phyloP scores from a whole-genome alignment of 148 eudicot genomes.

The Chenopodium quinoa region DNA sequence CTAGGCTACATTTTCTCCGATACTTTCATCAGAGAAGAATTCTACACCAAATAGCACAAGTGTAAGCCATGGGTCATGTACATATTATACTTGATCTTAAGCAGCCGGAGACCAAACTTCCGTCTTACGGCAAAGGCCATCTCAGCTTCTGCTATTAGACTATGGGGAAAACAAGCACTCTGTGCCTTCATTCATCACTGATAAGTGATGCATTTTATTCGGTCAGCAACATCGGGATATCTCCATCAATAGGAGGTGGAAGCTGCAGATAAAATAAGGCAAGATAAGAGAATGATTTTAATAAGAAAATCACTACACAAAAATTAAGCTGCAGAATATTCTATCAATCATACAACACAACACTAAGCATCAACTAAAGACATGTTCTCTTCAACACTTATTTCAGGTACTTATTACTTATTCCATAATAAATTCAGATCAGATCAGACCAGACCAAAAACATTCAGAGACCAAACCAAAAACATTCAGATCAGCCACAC shows the following conservation, averaged over 20 bases:
- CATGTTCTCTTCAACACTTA: no score
- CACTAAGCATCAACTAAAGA: not conserved
- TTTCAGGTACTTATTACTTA: no score
- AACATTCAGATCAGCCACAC: no score
- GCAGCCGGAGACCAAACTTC: slow-evolving; percentile 31
- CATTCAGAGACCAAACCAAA: no score
- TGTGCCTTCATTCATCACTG: not conserved
- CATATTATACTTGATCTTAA: slow-evolving; percentile 14
- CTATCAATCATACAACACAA: not conserved
- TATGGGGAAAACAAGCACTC: not conserved
- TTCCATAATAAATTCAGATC: no score
- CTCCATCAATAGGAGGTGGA: slow-evolving; percentile 40
- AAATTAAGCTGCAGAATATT: not conserved
- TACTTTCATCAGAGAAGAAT: slow-evolving; percentile 9
- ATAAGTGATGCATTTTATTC: slow-evolving; percentile 38
- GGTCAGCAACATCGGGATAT: slow-evolving; percentile 53
- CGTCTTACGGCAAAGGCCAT: slow-evolving; percentile 27
- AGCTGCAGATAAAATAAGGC: slow-evolving; percentile 38
- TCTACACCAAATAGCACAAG: not conserved
- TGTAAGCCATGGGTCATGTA: slow-evolving; percentile 13
- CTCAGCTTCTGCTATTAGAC: slow-evolving; percentile 22
- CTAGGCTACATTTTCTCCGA: slow-evolving; percentile 6
- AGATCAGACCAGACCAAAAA: no score
- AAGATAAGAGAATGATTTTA: not conserved
- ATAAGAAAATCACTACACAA: not conserved